Evolutionary conservation across 164 flowering plant species (phyloP).

Genomic region (Santalum album): DNA sequence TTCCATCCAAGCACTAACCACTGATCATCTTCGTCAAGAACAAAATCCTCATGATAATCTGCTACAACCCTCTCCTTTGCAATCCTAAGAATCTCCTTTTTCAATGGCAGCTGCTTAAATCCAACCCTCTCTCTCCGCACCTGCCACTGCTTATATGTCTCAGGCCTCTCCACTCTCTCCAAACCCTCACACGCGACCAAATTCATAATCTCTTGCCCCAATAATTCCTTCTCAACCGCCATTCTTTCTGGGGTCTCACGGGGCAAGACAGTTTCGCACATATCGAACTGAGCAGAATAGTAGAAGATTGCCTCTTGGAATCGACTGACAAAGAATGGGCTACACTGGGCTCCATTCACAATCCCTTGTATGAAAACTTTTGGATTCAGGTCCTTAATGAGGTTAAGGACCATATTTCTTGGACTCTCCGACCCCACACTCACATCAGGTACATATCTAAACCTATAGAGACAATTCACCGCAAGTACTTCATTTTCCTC

Average conservation of each 20-base stretch:
- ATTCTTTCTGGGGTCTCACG: neutral
- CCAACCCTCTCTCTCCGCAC: neutral
- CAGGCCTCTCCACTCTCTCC: neutral
- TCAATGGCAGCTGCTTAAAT: neutral
- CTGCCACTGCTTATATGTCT: neutral
- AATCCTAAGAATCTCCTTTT: neutral
- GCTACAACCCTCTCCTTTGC: neutral
- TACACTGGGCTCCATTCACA: neutral
- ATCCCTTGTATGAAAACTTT: neutral
- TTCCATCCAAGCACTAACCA: conserved; percentile 1
- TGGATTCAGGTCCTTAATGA: too few relatives aligned
- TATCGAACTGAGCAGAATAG: neutral
- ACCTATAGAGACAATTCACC: neutral
- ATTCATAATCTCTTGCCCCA: neutral
- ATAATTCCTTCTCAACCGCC: neutral
- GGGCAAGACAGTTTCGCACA: neutral
- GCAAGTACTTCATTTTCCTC: neutral
- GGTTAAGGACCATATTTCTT: neutral
- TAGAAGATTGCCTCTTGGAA: neutral
- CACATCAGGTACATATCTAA: neutral
- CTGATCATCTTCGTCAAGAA: neutral
- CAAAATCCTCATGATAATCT: neutral
- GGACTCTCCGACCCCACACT: neutral
- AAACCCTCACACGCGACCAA: neutral
- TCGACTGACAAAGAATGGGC: neutral